Evolutionary conservation across 306 rosid species (phyloP).

Genomic region (Dicorynia guianensis): DNA sequence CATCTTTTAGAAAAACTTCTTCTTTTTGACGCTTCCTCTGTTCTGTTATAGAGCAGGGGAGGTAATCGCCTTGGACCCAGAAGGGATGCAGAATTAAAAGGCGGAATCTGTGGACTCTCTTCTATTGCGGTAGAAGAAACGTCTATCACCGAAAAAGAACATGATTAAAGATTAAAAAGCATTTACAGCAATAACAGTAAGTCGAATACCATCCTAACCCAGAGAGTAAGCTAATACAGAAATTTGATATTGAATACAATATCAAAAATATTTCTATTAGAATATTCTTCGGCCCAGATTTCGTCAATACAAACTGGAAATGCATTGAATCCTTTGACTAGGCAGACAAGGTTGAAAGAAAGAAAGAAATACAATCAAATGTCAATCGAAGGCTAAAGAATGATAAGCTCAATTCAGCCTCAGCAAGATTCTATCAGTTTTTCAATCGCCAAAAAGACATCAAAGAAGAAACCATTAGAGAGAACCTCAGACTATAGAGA

Average conservation of each 20-base stretch:
- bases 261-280: not conserved
- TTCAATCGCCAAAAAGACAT: too few relatives aligned
- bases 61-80: constrained; percentile 64
- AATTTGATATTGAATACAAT: constrained; percentile 12
- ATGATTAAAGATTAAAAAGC: constrained; percentile 13
- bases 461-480: too few relatives aligned
- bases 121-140: constrained; percentile 47
- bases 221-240: constrained; percentile 2
- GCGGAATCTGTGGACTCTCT: constrained; percentile 60
- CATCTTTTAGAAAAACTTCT: constrained; percentile 67
- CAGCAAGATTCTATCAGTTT: too few relatives aligned
- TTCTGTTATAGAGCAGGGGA: constrained; percentile 57
- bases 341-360: not conserved
- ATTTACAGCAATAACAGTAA: not conserved
- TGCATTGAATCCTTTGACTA: not conserved
- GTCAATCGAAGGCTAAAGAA: too few relatives aligned
- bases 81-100: constrained; percentile 61
- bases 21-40: constrained; percentile 58
- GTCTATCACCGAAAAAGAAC: constrained; percentile 38
- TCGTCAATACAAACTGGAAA: too few relatives aligned
- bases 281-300: constrained; percentile 26
- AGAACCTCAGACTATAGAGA: not conserved
- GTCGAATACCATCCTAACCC: not conserved
- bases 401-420: too few relatives aligned
- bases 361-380: too few relatives aligned